Evolutionary conservation across 352 stramenopile genomes (phyloP), one percentile per base, ranked within the genome.

Genomic region (Phytophthora constricta): DNA sequence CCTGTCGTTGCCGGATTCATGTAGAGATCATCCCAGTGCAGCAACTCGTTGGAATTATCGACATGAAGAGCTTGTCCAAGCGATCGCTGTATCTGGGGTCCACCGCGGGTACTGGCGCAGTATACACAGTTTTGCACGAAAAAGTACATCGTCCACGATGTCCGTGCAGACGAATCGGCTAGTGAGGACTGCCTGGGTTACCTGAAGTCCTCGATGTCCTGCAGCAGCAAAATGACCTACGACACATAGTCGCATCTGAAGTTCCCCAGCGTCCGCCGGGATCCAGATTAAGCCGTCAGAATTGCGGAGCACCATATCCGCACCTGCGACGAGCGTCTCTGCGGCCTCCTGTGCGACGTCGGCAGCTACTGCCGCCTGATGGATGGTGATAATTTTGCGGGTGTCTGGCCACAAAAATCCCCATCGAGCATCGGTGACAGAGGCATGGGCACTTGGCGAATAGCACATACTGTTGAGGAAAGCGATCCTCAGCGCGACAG

Each of bases 401-500:
- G 31, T 13, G 13, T 37, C 31, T 37, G 31, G 31, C 31, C 31
- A 13, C 13, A 37, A 7, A 7, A 37, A 37, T 39, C 13, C 7
- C 13, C 31, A 13, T 39, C 13, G 31, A 39, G 31, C 31, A 13
- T 39, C 13, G 31, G 31, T 39, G 31, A 39, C 13, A 13, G 13
- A 7, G 7, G 7, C 7, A 13, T 13, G 31, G 31, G 31, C 7
- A 39, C 42, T 19, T 19, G 42, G 17, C 22, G 42, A n/a, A 49
- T 19, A 16, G 42, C 42, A 19, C 42, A 49, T 11, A 49, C 17
- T 10, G 8, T 49, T 16, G 17, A 10, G 7, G 9, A 26, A 26
- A 8, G 11, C 11, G 59, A 52, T 9, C 48, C 62, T 54, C 62
- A 70, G 17, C 62, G 27, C 23, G 62, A 70, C 4, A 65, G 52